Conservation (phyloP, 2,329 filamentous ascomycete species). For the Aspergillus udagawae region DNA sequence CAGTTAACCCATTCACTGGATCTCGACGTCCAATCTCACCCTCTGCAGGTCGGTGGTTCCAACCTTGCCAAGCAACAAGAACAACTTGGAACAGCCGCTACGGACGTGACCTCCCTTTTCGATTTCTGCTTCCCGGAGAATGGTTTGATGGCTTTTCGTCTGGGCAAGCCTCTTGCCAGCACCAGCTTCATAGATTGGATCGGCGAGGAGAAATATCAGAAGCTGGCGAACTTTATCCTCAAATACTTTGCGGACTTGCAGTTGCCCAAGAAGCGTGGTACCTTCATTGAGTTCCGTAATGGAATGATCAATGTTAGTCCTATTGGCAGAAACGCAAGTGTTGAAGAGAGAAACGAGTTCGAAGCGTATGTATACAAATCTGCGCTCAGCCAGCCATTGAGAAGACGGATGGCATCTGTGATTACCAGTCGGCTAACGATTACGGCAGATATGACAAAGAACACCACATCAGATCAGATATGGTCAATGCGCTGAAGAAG, state of each 20-base stretch:
- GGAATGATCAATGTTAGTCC: slow-evolving; percentile 64
- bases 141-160: slow-evolving; percentile 83
- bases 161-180: slow-evolving; percentile 69
- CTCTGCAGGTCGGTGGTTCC: slow-evolving; percentile 68
- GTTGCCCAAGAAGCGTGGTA: slow-evolving; percentile 60
- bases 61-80: slow-evolving; percentile 94
- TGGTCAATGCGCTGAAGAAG: slow-evolving; percentile 73
- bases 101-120: slow-evolving; percentile 77
- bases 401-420: background rate
- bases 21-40: slow-evolving; percentile 13
- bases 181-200: slow-evolving; percentile 90
- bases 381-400: background rate
- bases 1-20: slow-evolving; percentile 8
- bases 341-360: slow-evolving; percentile 76
- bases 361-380: slow-evolving; percentile 48
- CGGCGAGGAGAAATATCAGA: slow-evolving; percentile 72
- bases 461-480: slow-evolving; percentile 69
- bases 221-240: slow-evolving; percentile 56
- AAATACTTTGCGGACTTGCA: slow-evolving; percentile 60
- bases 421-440: slow-evolving; percentile 8
- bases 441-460: slow-evolving; percentile 64
- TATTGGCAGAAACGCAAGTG: slow-evolving; percentile 74
- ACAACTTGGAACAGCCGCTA: slow-evolving; percentile 70
- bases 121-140: slow-evolving; percentile 99
- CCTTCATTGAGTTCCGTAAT: slow-evolving; percentile 64